Percentiles rank a stretch among this genome's conserved stretches.
Conservation (phyloP, 2,329 filamentous ascomycete species). For the Diaporthe destruens region DNA sequence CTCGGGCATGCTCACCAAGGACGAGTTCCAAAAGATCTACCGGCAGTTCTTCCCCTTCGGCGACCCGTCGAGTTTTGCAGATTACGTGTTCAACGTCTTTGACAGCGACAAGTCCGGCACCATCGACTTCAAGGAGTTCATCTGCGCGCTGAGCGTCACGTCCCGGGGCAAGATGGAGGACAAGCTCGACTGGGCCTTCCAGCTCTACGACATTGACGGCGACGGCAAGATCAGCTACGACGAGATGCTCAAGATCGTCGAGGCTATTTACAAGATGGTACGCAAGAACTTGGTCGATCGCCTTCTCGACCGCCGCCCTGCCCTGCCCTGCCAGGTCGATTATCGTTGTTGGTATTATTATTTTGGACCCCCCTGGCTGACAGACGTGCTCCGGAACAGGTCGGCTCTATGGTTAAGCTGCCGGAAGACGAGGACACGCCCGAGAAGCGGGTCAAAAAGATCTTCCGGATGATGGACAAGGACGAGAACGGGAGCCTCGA, state of each 20-base stretch:
- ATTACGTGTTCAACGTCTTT: slow-evolving; percentile 99
- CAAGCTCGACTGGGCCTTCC: slow-evolving; percentile 99
- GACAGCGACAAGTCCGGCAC: slow-evolving; percentile 97
- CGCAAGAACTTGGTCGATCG: slow-evolving; percentile 33
- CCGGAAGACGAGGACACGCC: slow-evolving; percentile 99
- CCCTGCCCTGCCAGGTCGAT: background rate
- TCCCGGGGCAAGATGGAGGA: slow-evolving; percentile 99
- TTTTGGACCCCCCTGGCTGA: background rate
- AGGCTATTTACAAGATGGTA: slow-evolving; percentile 99
- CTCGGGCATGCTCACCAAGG: slow-evolving; percentile 94
- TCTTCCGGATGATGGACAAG: slow-evolving; percentile 99
- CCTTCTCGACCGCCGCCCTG: background rate
- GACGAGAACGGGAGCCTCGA: slow-evolving; percentile 98
- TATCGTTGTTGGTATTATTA: background rate
- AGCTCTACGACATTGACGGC: slow-evolving; percentile 98
- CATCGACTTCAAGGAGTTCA: slow-evolving; percentile 99
- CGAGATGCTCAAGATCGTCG: slow-evolving; percentile 98
- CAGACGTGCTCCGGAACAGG: slow-evolving; percentile 63
- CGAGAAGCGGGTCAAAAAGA: slow-evolving; percentile 97
- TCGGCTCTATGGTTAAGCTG: slow-evolving; percentile 98
- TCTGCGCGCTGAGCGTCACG: slow-evolving; percentile 96
- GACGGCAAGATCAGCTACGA: slow-evolving; percentile 99
- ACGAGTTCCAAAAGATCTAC: slow-evolving; percentile 99
- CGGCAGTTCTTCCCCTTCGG: slow-evolving; percentile 99
- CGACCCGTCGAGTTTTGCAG: slow-evolving; percentile 95